These are phyloP conservation scores for Cladorrhinum samala DNA, from an alignment of 495 filamentous ascomycete genomes.

Conservation along the genomic window DNA sequence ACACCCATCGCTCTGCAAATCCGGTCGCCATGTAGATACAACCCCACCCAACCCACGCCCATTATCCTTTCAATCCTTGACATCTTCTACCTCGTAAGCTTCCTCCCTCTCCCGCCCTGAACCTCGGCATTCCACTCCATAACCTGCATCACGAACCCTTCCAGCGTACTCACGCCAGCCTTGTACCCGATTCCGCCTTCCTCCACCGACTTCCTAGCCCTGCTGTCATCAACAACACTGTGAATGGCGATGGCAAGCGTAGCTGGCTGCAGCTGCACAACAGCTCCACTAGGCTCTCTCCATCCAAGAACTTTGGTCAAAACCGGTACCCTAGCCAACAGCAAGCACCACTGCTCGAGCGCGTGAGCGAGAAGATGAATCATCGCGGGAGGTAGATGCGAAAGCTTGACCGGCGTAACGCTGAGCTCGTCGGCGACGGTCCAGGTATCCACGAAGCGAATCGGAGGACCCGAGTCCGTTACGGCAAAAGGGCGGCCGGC, in stretches of 20 bases:
- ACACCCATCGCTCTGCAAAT: too few relatives aligned
- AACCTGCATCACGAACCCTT: constrained; percentile 49
- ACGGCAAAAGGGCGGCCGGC: constrained; percentile 40
- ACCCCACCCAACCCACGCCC: too few relatives aligned
- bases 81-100: not conserved
- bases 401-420: constrained; percentile 24
- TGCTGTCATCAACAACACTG: constrained; percentile 41
- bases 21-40: too few relatives aligned
- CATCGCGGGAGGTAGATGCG: constrained; percentile 35
- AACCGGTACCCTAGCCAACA: constrained; percentile 25
- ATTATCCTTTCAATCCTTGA: too few relatives aligned
- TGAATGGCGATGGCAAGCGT: constrained; percentile 41
- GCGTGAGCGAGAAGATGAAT: constrained; percentile 43
- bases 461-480: constrained; percentile 33
- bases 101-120: constrained; percentile 2
- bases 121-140: constrained; percentile 40
- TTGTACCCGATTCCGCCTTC: constrained; percentile 49
- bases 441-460: constrained; percentile 31
- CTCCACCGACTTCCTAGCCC: constrained; percentile 39
- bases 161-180: constrained; percentile 37
- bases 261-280: constrained; percentile 46
- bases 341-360: constrained; percentile 37
- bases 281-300: constrained; percentile 25
- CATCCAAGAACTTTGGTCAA: constrained; percentile 32
- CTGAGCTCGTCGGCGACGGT: constrained; percentile 12